Conservation (phyloP, 495 filamentous ascomycete species). For the Sabuloglossum arenarium region DNA sequence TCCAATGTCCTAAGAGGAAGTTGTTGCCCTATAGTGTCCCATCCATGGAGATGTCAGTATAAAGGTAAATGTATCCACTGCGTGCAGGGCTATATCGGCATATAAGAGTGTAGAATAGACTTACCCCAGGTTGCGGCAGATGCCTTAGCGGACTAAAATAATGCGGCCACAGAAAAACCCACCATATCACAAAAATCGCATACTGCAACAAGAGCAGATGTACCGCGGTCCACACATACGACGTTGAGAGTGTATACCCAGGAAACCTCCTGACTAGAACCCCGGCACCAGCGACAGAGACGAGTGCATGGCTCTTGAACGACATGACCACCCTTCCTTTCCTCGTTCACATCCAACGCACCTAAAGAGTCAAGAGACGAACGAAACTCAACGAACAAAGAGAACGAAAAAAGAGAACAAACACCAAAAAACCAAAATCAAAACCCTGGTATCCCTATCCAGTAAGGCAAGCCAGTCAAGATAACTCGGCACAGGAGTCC, state of each 20-base stretch:
- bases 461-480: too few relatives aligned
- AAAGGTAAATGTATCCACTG: background rate
- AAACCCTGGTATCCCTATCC: too few relatives aligned
- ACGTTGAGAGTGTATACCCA: background rate
- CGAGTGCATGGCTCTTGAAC: background rate
- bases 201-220: slow-evolving; percentile 8
- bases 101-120: slow-evolving; percentile 5
- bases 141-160: slow-evolving; percentile 49
- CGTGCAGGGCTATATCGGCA: background rate
- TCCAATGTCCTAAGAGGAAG: slow-evolving; percentile 33
- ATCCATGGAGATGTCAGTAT: too few relatives aligned
- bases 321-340: background rate
- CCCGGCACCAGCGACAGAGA: background rate
- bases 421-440: too few relatives aligned
- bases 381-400: too few relatives aligned
- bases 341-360: background rate
- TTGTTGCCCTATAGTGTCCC: slow-evolving; percentile 22
- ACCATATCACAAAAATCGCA: slow-evolving; percentile 27
- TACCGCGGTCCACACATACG: background rate
- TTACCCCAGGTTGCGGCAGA: slow-evolving; percentile 36
- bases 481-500: too few relatives aligned
- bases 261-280: background rate
- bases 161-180: slow-evolving; percentile 42
- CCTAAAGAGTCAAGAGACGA: too few relatives aligned
- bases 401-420: too few relatives aligned